Evolutionary conservation across 1,284 basidiomycete genomes (phyloP).

Genomic region (Ceratobasidium sp.): DNA sequence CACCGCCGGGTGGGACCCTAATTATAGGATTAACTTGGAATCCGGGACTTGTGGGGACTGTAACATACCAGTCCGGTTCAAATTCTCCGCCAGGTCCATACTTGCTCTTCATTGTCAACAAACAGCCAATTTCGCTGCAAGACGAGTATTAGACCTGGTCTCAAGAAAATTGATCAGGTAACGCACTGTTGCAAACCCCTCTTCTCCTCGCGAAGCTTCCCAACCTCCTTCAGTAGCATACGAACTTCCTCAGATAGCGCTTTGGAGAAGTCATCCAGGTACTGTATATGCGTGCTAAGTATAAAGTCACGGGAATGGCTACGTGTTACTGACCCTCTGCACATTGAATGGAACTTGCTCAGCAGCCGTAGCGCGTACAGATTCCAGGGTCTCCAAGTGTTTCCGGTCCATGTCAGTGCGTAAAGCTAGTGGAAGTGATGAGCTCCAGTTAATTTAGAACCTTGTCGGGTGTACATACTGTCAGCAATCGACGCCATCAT

Average conservation of each 20-base stretch:
- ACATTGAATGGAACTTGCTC: constrained; percentile 44
- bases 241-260: constrained; percentile 43
- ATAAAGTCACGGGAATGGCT: constrained; percentile 8
- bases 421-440: constrained; percentile 31
- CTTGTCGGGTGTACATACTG: constrained; percentile 33
- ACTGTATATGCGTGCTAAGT: constrained; percentile 37
- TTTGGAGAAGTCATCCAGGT: constrained; percentile 44
- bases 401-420: constrained; percentile 40
- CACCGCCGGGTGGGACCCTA: constrained; percentile 33
- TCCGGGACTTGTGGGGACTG: not conserved
- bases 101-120: constrained; percentile 42
- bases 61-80: constrained; percentile 42
- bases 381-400: constrained; percentile 40
- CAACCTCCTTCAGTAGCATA: constrained; percentile 44
- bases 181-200: constrained; percentile 43
- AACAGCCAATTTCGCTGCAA: constrained; percentile 42
- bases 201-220: constrained; percentile 43
- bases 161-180: not conserved
- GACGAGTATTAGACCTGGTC: not conserved
- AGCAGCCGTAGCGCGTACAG: constrained; percentile 42
- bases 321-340: constrained; percentile 38
- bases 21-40: not conserved
- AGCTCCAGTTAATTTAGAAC: not conserved
- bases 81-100: constrained; percentile 44
- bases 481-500: constrained; percentile 41